These are phyloP conservation scores for Pseudomassariella vexata DNA, from an alignment of 2,329 filamentous ascomycete species.

Conservation along the genomic window DNA sequence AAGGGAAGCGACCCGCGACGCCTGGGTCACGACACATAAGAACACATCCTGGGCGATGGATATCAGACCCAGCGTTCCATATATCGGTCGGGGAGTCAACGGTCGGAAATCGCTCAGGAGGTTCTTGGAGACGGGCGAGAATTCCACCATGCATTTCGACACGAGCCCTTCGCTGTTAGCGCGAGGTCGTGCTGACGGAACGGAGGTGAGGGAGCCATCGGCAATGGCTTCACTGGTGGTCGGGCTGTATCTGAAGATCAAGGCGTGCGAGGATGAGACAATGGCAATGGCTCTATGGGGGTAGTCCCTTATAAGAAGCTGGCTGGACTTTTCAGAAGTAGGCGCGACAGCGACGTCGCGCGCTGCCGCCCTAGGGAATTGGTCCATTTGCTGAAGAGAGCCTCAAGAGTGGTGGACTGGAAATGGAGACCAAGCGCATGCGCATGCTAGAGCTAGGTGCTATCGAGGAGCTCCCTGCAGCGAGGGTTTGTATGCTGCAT, in stretches of 20 bases:
- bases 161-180: slow-evolving; percentile 35
- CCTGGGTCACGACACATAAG: slow-evolving; percentile 79
- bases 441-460: slow-evolving; percentile 4
- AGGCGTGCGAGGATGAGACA: slow-evolving; percentile 68
- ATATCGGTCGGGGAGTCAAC: slow-evolving; percentile 66
- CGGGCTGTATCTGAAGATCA: slow-evolving; percentile 77
- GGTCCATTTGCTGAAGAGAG: slow-evolving; percentile 8
- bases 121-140: slow-evolving; percentile 57
- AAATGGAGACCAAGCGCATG: too few relatives aligned
- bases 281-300: slow-evolving; percentile 85
- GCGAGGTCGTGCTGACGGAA: slow-evolving; percentile 39
- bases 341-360: slow-evolving; percentile 8
- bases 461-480: too few relatives aligned
- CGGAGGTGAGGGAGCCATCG: slow-evolving; percentile 54
- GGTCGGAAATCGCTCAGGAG: slow-evolving; percentile 73
- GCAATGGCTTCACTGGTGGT: slow-evolving; percentile 53
- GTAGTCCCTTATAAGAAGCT: slow-evolving; percentile 79
- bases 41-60: slow-evolving; percentile 82
- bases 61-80: slow-evolving; percentile 84
- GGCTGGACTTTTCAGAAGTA: slow-evolving; percentile 56
- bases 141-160: slow-evolving; percentile 82
- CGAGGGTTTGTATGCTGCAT: too few relatives aligned
- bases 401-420: neutral
- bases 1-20: slow-evolving; percentile 72
- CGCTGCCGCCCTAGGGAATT: slow-evolving; percentile 9